Evolutionary conservation across 257 asterid genomes (phyloP), one percentile per base, ranked within the genome.

Genomic region (Nicotiana obtusifolia): DNA sequence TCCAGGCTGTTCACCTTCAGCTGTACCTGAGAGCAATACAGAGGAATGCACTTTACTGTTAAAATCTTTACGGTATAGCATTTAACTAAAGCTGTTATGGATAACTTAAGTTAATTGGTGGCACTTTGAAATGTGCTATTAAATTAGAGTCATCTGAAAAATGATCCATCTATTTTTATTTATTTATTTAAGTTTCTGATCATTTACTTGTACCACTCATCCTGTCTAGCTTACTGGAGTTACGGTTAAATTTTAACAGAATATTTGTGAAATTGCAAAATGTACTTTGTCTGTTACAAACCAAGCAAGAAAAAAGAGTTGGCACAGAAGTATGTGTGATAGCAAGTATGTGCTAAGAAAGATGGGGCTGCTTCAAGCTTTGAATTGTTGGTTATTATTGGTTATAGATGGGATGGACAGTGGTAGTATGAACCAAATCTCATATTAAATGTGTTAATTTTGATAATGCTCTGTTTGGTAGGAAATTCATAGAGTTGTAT

Each of bases 1-100:
- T 49, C 81, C 87, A 33, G 85, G 35, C 28, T 80, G 86, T 79
- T 87, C 87, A 60, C 80, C 87, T 81, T 81, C 87, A 77, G 77
- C 91, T 82, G 88, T 56, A 84, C 86, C 86, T 78, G 81, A 64
- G 47, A 30, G 33, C 75, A 60, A 26, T 65, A 53, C 41, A 66
- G 52, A 62, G 65, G 44, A 68, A 57, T 73, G 59, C 20, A 60
- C 73, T 24, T 78, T 64, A 78, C 57, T 35, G 22, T 20, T 78
- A 19, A 14, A 24, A 24, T 73, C 61, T 73, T 24, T 47, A 14
- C 24, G 2, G 41, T 49, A 7, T 73, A 15, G 41, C 41, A 24
- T 30, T 26, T 62, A 62, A 26, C 68, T 62, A 26, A 62, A 47
- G n/a, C 24, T 10, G 5, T 64, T 62, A 60, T 60, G 5, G 11